Evolutionary conservation across 2,329 filamentous ascomycete species (phyloP).

Genomic region (Lecanicillium sp.): DNA sequence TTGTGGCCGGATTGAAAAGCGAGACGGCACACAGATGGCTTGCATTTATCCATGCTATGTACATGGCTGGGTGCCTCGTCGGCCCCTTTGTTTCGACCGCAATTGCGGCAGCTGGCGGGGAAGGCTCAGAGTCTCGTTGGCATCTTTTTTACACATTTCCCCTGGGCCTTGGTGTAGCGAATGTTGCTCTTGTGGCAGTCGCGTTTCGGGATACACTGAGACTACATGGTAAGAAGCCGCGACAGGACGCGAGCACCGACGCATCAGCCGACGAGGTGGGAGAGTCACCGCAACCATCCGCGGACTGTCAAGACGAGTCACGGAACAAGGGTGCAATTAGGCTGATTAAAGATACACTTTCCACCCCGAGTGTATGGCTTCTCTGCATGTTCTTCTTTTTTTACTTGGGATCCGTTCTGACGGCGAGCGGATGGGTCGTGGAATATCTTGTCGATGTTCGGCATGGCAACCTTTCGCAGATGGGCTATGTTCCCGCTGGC

Average conservation of each 20-base stretch:
- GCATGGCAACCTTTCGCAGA: constrained; percentile 43
- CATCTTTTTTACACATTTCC: constrained; percentile 48
- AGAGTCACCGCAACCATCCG: too few relatives aligned
- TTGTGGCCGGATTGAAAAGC: constrained; percentile 38
- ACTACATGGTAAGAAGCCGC: constrained; percentile 13
- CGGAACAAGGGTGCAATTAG: constrained; percentile 25
- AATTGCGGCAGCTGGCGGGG: constrained; percentile 30
- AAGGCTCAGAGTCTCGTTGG: constrained; percentile 31
- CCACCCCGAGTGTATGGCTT: constrained; percentile 43
- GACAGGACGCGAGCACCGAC: background rate
- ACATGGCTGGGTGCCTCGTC: constrained; percentile 46
- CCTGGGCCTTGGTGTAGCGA: constrained; percentile 41
- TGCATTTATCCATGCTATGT: constrained; percentile 57
- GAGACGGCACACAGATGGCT: constrained; percentile 48
- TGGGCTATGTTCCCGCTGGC: constrained; percentile 55
- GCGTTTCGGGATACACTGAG: constrained; percentile 42
- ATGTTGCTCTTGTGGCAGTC: constrained; percentile 35
- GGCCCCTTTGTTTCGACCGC: constrained; percentile 46
- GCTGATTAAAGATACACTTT: constrained; percentile 36
- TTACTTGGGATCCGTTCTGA: constrained; percentile 47
- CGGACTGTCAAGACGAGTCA: constrained; percentile 8
- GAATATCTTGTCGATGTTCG: constrained; percentile 56
- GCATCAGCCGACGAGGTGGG: too few relatives aligned
- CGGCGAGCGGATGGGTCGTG: constrained; percentile 54
- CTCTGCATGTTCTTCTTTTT: constrained; percentile 58